These are phyloP conservation scores for Sanchytrium tribonematis DNA, from an alignment of 371 early-diverging fungal species.

Conservation along the genomic window DNA sequence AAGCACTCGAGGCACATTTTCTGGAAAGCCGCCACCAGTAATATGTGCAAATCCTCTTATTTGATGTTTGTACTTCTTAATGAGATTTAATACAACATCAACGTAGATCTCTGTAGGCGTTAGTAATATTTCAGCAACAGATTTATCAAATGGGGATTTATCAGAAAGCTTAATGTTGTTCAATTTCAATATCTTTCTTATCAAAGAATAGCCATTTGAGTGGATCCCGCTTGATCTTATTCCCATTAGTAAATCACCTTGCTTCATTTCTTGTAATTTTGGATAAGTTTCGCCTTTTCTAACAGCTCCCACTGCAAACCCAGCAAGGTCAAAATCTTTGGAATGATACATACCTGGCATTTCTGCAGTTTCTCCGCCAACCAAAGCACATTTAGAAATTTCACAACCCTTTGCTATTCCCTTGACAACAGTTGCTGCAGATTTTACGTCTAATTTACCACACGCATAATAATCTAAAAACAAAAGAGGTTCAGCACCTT, in stretches of 20 bases:
- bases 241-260: constrained; percentile 63
- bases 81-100: constrained; percentile 50
- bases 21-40: constrained; percentile 87
- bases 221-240: constrained; percentile 76
- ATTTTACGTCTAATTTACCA: constrained; percentile 64
- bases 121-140: constrained; percentile 51
- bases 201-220: constrained; percentile 85
- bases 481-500: constrained; percentile 89
- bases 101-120: constrained; percentile 83
- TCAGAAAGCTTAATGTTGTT: constrained; percentile 34
- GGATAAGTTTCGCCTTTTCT: constrained; percentile 61
- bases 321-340: constrained; percentile 79
- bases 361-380: constrained; percentile 96
- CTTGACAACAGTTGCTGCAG: constrained; percentile 58
- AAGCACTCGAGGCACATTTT: constrained; percentile 83
- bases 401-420: constrained; percentile 82
- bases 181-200: constrained; percentile 49
- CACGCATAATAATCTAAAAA: constrained; percentile 93
- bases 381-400: constrained; percentile 67
- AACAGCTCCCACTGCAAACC: constrained; percentile 91
- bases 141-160: constrained; percentile 45
- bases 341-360: constrained; percentile 77
- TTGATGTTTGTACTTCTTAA: constrained; percentile 24
- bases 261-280: constrained; percentile 33
- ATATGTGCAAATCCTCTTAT: constrained; percentile 90